phyloP scores from a whole-genome alignment of 306 rosid species.

The Ochetophila trinervis region DNA sequence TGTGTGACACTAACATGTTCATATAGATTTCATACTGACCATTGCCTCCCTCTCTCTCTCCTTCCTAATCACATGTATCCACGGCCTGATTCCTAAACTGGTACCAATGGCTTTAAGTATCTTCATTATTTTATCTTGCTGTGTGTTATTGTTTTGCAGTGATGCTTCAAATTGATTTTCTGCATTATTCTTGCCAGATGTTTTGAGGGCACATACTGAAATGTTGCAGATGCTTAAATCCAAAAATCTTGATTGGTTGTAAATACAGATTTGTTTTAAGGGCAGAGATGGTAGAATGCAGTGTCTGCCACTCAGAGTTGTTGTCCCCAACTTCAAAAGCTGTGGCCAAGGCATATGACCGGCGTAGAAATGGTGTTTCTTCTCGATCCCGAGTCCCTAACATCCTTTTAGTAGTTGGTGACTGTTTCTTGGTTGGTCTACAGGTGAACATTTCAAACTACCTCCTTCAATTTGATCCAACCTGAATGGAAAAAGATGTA shows the following conservation, averaged over 20 bases:
- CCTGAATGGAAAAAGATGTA: background rate
- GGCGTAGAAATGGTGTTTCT: constrained; percentile 66
- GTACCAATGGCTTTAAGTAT: background rate
- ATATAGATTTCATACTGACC: too few species aligned
- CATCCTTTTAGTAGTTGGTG: constrained; percentile 87
- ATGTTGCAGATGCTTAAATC: background rate
- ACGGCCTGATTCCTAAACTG: too few species aligned
- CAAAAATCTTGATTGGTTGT: constrained; percentile 5
- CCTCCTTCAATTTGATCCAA: background rate
- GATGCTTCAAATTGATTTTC: background rate
- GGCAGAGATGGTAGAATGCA: constrained; percentile 88
- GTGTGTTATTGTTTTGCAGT: background rate
- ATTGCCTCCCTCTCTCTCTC: too few species aligned
- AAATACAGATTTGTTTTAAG: constrained; percentile 15
- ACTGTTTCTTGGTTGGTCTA: constrained; percentile 88
- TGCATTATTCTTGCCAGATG: background rate
- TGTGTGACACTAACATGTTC: too few species aligned
- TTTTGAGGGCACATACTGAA: background rate
- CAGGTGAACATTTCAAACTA: constrained; percentile 49
- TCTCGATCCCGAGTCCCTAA: constrained; percentile 85
- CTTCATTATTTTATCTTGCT: background rate
- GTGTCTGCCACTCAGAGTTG: constrained; percentile 90
- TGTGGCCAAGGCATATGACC: constrained; percentile 85
- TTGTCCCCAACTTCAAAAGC: constrained; percentile 63
- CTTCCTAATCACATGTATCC: too few species aligned